A percentile compares a stretch with the other conserved stretches of the same genome.
phyloP scores from a whole-genome alignment of 2,329 filamentous ascomycete species.

The Colletotrichum caudatum region DNA sequence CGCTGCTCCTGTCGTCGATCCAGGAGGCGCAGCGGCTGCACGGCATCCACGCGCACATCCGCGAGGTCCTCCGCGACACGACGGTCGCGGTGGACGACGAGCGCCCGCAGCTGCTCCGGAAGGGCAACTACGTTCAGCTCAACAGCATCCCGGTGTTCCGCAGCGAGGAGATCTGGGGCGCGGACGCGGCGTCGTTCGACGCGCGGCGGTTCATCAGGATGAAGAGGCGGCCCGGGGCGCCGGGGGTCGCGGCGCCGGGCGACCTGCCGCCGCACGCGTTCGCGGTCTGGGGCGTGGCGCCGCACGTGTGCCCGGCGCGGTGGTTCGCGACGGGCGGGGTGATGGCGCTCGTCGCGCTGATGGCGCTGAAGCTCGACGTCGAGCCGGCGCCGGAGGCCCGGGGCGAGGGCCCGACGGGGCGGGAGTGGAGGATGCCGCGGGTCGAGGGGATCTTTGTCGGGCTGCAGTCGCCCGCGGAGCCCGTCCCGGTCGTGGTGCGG shows the following conservation, averaged over 20 bases:
- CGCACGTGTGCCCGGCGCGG: constrained; percentile 27
- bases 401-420: not conserved
- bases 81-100: constrained; percentile 48
- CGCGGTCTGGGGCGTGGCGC: constrained; percentile 15
- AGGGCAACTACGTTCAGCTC: constrained; percentile 51
- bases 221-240: not conserved
- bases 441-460: not conserved
- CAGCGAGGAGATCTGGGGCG: constrained; percentile 45
- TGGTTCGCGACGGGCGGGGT: constrained; percentile 25
- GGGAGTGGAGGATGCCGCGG: constrained; percentile 11
- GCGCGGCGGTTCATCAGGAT: constrained; percentile 48
- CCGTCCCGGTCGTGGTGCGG: not conserved
- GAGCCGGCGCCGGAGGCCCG: not conserved
- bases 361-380: constrained; percentile 21
- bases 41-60: constrained; percentile 46
- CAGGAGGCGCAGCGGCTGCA: constrained; percentile 53
- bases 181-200: constrained; percentile 46
- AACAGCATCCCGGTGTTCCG: constrained; percentile 44
- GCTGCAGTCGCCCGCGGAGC: constrained; percentile 14
- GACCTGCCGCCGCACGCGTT: constrained; percentile 26
- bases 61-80: constrained; percentile 50
- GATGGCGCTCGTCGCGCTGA: constrained; percentile 26
- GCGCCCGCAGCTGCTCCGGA: constrained; percentile 50
- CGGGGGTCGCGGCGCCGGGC: constrained; percentile 13
- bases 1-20: constrained; percentile 51